phyloP scores from a whole-genome alignment of 805 yeast species.

The Ogataea thermomethanolica region DNA sequence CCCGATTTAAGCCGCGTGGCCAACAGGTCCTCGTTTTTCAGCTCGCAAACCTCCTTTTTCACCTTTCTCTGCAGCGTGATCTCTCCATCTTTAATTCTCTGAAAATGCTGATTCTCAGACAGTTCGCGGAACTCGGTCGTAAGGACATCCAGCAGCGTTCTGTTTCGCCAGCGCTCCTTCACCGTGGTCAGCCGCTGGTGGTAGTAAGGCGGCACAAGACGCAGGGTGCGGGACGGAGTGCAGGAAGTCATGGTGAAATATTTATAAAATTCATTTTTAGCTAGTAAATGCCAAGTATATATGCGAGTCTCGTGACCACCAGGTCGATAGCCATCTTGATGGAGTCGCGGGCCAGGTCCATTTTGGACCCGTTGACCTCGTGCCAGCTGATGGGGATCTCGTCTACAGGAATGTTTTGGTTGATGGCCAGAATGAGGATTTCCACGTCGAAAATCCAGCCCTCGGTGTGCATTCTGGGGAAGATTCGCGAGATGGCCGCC shows the following conservation, averaged over 20 bases:
- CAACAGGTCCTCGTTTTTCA: conserved; percentile 29
- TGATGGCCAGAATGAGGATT: conserved; percentile 72
- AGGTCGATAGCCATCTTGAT: conserved; percentile 92
- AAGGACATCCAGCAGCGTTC: conserved; percentile 37
- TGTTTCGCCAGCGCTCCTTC: conserved; percentile 44
- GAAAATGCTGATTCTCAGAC: conserved; percentile 21
- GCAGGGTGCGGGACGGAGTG: conserved; percentile 32
- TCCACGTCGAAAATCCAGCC: conserved; percentile 99
- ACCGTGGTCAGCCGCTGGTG: conserved; percentile 35
- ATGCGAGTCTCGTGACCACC: conserved; percentile 86
- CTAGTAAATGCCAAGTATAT: conserved; percentile 72
- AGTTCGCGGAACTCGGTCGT: conserved; percentile 38
- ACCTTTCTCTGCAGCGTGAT: conserved; percentile 18
- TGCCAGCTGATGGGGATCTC: conserved; percentile 95
- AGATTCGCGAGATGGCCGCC: conserved; percentile 58
- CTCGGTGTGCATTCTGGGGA: conserved; percentile 92
- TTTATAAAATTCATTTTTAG: not conserved
- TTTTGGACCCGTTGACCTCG: conserved; percentile 93
- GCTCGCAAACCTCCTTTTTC: conserved; percentile 26
- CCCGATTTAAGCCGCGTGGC: conserved; percentile 20
- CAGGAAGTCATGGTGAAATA: conserved; percentile 18
- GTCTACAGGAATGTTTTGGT: conserved; percentile 59
- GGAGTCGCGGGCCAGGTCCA: conserved; percentile 87
- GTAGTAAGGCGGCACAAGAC: conserved; percentile 42
- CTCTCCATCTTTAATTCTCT: conserved; percentile 18